Base-by-base conservation (phyloP, 371 early-diverging fungal genomes). In the Rhizomucor miehei region DNA sequence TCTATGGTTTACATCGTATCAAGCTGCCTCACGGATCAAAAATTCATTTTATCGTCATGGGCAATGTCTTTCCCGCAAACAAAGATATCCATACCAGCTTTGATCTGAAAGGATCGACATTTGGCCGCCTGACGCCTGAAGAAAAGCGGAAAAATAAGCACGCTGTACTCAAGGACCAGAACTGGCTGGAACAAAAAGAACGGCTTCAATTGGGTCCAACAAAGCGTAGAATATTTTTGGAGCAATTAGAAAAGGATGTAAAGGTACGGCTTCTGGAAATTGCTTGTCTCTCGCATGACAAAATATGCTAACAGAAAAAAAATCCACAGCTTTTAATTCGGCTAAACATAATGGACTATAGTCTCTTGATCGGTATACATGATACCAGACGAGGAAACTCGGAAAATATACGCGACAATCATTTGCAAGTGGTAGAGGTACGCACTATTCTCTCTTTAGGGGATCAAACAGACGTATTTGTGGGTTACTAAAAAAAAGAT, bases 41-140 rank as follows among this genome's bases (percentile, higher is more conserved):
- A 72, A 92, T 97, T 45, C 95, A 97, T 69, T 98, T 98, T 73
- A 92, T 98, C 12, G 97, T 98, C 45, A 98, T 98, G 99, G 92
- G 91, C 62, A 98, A 98, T 63, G 90, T 97, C 5, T 91, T 95
- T 65, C 97, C 98, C 10, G 86, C 93, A 11, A 88, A 90, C 77
- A 89, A 90, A 61, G 95, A 97, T 70, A 91, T 98, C 44, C 96
- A 97, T 62, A 91, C 90, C 61, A 87, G 84, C 16, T 98, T 88
- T 59, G 98, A 97, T 64, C 65, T 98, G 49, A 98, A 98, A 79
- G 90, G 72, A 0, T 72, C 65, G 1, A 65, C 70, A 2, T 61
- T 55, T 48, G 69, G 67, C 19, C 38, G 69, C 20, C 54, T 57
- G 10, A 65, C 87, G 45, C 75, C 76, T 23, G 87, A 90, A 51